These are phyloP conservation scores for Tricharina praecox DNA, from an alignment of 495 filamentous ascomycete genomes.

Conservation along the genomic window DNA sequence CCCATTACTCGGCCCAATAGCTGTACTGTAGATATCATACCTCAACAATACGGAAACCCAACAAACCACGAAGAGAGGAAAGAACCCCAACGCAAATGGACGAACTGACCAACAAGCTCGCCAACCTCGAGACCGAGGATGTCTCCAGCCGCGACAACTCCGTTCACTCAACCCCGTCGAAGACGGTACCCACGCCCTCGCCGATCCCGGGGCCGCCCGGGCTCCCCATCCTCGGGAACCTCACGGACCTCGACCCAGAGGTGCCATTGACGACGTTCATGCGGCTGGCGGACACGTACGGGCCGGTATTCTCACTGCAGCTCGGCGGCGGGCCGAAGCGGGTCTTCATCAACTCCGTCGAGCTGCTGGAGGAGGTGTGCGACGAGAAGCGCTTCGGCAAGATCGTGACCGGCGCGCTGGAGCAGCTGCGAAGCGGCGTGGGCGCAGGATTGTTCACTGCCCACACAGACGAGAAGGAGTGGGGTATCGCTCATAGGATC, in stretches of 20 bases:
- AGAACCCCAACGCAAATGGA: background rate
- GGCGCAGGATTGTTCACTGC: conserved; percentile 58
- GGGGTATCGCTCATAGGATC: conserved; percentile 57
- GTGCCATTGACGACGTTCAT: conserved; percentile 48
- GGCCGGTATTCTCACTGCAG: conserved; percentile 29
- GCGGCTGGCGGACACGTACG: conserved; percentile 47
- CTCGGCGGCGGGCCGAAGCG: conserved; percentile 27
- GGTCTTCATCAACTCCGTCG: conserved; percentile 35
- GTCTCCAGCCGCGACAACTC: background rate
- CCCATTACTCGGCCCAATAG: too few species aligned
- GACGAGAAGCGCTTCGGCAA: conserved; percentile 54
- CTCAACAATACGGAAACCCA: too few species aligned
- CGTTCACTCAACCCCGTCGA: background rate
- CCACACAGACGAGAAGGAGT: conserved; percentile 42
- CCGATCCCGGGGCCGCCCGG: conserved; percentile 49
- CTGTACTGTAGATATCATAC: too few species aligned
- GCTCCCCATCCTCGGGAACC: conserved; percentile 50
- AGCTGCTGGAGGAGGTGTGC: conserved; percentile 46
- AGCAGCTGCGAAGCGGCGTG: conserved; percentile 41
- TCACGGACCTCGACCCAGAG: conserved; percentile 43
- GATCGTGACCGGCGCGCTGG: conserved; percentile 31
- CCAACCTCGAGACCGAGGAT: background rate
- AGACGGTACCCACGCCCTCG: background rate
- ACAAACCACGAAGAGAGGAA: too few species aligned
- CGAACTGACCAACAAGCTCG: background rate